Evolutionary conservation across 1,284 basidiomycete genomes (phyloP).

Genomic region (Meripilus lineatus): DNA sequence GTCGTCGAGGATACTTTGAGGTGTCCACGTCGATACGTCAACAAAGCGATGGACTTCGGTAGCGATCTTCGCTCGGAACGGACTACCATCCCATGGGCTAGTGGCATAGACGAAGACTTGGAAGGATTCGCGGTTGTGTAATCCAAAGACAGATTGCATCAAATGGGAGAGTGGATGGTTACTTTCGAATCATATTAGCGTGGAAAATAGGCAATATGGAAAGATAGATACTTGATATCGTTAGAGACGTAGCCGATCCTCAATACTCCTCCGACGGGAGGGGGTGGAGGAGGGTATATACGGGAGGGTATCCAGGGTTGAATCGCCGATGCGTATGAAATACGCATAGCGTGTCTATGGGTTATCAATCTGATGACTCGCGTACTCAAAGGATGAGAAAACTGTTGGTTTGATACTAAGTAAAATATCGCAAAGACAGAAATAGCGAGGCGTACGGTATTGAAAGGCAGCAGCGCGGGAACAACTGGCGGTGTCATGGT

Average conservation of each 20-base stretch:
- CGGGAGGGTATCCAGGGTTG: conserved; percentile 45
- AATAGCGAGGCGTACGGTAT: conserved; percentile 35
- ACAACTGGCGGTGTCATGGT: conserved; percentile 38
- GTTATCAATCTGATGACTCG: conserved; percentile 51
- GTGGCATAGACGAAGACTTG: conserved; percentile 53
- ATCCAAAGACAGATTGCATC: conserved; percentile 56
- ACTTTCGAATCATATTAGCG: conserved; percentile 19
- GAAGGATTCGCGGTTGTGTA: conserved; percentile 45
- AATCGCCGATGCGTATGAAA: conserved; percentile 43
- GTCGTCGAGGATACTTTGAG: conserved; percentile 38
- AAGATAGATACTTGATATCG: conserved; percentile 41
- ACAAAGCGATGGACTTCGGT: conserved; percentile 40
- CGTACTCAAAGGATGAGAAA: conserved; percentile 49
- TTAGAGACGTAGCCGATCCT: conserved; percentile 58
- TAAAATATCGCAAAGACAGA: not conserved
- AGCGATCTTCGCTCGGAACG: conserved; percentile 50
- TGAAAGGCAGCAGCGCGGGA: conserved; percentile 56
- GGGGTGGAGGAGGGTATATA: conserved; percentile 49
- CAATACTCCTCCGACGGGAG: conserved; percentile 39
- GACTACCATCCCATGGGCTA: conserved; percentile 46
- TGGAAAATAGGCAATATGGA: not conserved
- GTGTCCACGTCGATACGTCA: conserved; percentile 46
- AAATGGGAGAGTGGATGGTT: conserved; percentile 61
- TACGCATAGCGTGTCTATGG: conserved; percentile 52
- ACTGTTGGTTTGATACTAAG: conserved; percentile 25